phyloP scores from a whole-genome alignment of 1,284 basidiomycete species.

The Pseudozyma thailandica region DNA sequence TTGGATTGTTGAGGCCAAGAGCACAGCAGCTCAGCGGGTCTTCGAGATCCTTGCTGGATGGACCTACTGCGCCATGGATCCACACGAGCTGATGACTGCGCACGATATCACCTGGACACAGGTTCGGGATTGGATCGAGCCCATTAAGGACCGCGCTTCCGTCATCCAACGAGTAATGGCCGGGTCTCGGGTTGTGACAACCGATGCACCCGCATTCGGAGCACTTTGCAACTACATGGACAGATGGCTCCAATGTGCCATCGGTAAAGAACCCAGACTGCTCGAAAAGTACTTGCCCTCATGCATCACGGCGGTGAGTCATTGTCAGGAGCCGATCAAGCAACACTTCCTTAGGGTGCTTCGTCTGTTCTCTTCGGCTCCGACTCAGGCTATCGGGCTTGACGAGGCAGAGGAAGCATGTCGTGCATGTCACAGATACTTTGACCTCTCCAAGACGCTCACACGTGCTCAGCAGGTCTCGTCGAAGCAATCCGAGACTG shows the following conservation, averaged over 20 bases:
- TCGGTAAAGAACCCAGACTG: conserved; percentile 23
- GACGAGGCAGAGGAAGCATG: conserved; percentile 33
- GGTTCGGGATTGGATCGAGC: conserved; percentile 76
- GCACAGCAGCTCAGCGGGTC: conserved; percentile 54
- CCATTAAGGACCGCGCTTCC: conserved; percentile 18
- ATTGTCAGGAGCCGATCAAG: conserved; percentile 7
- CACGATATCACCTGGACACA: conserved; percentile 93
- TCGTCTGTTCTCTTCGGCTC: conserved; percentile 15
- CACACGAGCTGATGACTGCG: conserved; percentile 83
- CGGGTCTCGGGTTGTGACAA: too few species aligned
- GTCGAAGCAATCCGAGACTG: neutral
- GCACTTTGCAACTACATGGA: conserved; percentile 29
- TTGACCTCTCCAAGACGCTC: conserved; percentile 12
- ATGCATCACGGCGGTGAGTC: neutral
- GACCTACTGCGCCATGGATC: conserved; percentile 85
- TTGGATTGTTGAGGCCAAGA: conserved; percentile 19
- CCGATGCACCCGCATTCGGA: conserved; percentile 19
- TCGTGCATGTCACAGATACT: conserved; percentile 27
- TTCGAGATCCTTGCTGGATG: conserved; percentile 75
- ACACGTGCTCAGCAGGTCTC: conserved; percentile 1
- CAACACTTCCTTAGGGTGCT: conserved; percentile 21
- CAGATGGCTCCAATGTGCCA: conserved; percentile 34
- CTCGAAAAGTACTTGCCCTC: conserved; percentile 18
- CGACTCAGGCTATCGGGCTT: conserved; percentile 20
- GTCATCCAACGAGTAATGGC: too few species aligned